Base-by-base conservation (phyloP, 2,329 filamentous ascomycete genomes). In the Penicillium fuscoglaucum region DNA sequence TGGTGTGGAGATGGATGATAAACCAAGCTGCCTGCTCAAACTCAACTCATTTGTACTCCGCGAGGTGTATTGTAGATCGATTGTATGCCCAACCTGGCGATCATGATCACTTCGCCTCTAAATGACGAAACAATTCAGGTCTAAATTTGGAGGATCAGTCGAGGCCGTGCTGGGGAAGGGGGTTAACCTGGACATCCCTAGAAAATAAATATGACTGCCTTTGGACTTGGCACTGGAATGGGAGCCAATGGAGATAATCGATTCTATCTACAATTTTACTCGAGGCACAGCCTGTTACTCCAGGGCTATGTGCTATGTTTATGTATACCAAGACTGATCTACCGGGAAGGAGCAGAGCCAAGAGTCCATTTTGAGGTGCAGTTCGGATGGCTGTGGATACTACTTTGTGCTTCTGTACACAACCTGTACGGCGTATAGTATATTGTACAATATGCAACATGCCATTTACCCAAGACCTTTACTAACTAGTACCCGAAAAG, bases 301-400 rank as follows among this genome's bases (percentile, higher is more conserved):
- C 33, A 44, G 33, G 28, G 41, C 31, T 31, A 31, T 35, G 52
- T 19, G 15, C 54, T 28, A 33, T 26, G 39, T 31, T 45, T 26
- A 46, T 46, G 53, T 50, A 51, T 51, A 59, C 52, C 52, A 59
- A 51, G 47, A 52, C 26, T 55, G 47, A 59, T 52, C 57, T 51
- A 40, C 56, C 56, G 56, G 56, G 56, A 58, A 45, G 56, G 15
- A 46, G 37, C 47, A 52, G 41, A 46, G 57, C 57, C 53, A 59
- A 59, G 57, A 57, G 41, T 40, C 39, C 33, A 5, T 37, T 56
- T 39, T 41, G 48, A 43, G 46, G 40, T 37, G 21, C 2, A 53
- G 21, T 51, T 52, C 31, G 40, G 54, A 39, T 44, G 13, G 2
- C 15, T 8, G 47, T 45, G 54, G 54, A 52, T 56, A 52, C 53